Base-by-base conservation (phyloP, 345 rosid genomes). In the Brassica napus region DNA sequence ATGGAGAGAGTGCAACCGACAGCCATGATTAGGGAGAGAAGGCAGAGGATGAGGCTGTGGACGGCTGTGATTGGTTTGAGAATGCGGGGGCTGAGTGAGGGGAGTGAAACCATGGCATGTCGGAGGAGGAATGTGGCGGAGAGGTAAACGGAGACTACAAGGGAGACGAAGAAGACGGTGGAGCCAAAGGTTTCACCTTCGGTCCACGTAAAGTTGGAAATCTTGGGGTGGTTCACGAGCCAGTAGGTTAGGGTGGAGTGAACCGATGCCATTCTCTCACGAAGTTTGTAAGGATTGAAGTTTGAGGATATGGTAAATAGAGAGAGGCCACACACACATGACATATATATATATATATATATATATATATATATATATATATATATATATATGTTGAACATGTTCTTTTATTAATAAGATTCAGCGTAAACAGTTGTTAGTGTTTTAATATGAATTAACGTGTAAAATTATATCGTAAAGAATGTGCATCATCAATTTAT, bases 61-160 rank as follows among this genome's bases (percentile, higher is more conserved):
- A 88, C 12, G 82, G 93, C 93, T 0, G 97, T 84, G 83, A 92
- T 84, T 26, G 91, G 89, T 82, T 89, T 90, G 79, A 89, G 87
- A 77, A 90, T 14, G 18, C 37, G 72, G 6, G 91, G 70, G 3
- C 72, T 60, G 10, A 83, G 76, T 70, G 75, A 44, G 14, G 83
- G 85, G 69, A 54, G 76, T 28, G 82, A 74, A 68, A 44, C 12
- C 10, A 76, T 60, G 70, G 18, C 11, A 81, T 58, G 69, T 65
- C 81, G 72, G 77, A 90, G 86, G 59, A 88, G 10, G 69, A 86
- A 35, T 21, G 93, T 86, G 82, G 84, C 80, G 67, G 78, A 42
- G 28, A 92, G 89, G 71, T 91, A 90, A 44, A 80, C 5, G 64
- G 84, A 73, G 78, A 91, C 72, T n/a, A 86, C 64, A 83, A 68